Evolutionary conservation across 1,284 basidiomycete genomes (phyloP), one percentile per base, ranked within the genome.

Genomic region (Vanrija humicola): DNA sequence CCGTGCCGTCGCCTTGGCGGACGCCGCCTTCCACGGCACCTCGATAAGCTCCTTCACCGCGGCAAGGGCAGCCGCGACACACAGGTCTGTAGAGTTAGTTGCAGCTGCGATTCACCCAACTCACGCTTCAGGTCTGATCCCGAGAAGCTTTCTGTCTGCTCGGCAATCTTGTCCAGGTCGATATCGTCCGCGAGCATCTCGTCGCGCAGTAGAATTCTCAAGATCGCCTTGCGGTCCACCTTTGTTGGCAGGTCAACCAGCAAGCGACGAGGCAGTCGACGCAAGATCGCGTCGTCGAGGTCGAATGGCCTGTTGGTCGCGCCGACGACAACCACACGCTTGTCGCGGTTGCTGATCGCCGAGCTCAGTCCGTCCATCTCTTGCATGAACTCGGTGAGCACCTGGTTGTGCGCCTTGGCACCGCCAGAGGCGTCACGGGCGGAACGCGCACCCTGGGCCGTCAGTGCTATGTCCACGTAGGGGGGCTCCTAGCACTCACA

Each of bases 71-170:
- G 91, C 90, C 48, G 88, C 85, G 29, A 95, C 90, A 70, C 90
- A 92, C 25, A 94, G 77, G 77, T 95, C 90, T 94, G 64, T 15
- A 1, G 3, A 42, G 59, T 61, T 23, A 58, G 12, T 16, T n/a
- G 48, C 2, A 23, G 21, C 21, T 23, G 21, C 21, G 21, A 23
- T 23, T 5, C 21, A 23, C 21, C 43, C 46, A 16, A 81, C 89
- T 73, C 62, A 93, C 91, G 89, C 74, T 93, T 94, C 55, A 95
- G 78, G 73, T 95, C 91, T n/a, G 89, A 92, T 16, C 91, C 91
- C 51, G 91, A 94, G 76, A 91, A 95, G 55, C 83, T 84, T 51
- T 89, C 88, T 0, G 91, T 92, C 67, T 84, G 82, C 69, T 82
- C 83, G 3, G 89, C 88, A 21, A 94, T 75, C 23, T 70, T 69